These are phyloP conservation scores for Sarcodon sp. DNA, from an alignment of 768 basidiomycete species.

Conservation along the genomic window DNA sequence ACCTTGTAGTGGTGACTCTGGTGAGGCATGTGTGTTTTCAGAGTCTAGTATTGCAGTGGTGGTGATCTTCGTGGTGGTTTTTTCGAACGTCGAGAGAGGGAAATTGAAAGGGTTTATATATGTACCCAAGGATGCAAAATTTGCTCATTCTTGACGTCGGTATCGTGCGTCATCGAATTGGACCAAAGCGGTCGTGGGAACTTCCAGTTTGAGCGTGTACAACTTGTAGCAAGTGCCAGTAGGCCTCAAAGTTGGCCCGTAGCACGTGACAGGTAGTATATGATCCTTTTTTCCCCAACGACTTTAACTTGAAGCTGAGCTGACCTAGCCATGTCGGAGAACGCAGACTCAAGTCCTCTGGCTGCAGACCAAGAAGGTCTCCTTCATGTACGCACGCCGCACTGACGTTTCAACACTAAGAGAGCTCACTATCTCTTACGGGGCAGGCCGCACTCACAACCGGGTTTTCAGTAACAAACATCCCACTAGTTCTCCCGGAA, in stretches of 20 bases:
- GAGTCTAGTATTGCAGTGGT: neutral
- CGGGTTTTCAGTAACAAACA: neutral
- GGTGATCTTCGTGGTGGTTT: neutral
- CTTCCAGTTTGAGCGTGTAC: no score
- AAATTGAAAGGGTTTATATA: neutral
- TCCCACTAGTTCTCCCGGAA: neutral
- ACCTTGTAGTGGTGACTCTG: neutral
- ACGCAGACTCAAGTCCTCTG: conserved; percentile 5
- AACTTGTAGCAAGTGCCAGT: no score
- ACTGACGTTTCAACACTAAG: no score
- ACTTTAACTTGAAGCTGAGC: neutral
- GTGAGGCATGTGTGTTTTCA: neutral
- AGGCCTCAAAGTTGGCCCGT: no score
- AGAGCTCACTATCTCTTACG: neutral
- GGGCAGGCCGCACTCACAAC: conserved; percentile 8
- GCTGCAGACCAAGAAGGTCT: conserved; percentile 8
- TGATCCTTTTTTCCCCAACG: neutral
- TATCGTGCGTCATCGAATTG: no score
- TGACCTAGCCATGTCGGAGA: neutral
- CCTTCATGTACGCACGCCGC: conserved; percentile 4
- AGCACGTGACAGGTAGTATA: neutral
- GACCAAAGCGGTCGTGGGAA: no score
- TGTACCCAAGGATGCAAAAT: neutral
- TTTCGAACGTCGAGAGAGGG: neutral
- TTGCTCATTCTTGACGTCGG: no score